Percentiles rank a stretch among this genome's conserved stretches.
phyloP scores from a whole-genome alignment of 1,284 basidiomycete species.

The Trichosporon sp. region DNA sequence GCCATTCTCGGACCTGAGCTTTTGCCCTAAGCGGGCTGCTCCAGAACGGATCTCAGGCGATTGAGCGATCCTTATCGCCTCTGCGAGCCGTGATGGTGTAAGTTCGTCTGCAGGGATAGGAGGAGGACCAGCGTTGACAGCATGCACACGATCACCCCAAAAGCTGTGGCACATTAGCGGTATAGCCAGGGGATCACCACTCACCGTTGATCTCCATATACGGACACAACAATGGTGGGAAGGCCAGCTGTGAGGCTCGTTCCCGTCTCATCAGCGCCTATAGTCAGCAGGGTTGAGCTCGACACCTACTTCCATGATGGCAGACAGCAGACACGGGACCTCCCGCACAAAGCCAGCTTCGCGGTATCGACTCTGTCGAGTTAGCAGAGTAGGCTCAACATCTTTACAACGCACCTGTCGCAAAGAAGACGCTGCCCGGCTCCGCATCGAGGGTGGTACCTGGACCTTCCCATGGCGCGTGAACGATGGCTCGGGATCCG shows the following conservation, averaged over 20 bases:
- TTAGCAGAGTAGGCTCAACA: neutral
- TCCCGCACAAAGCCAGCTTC: slow-evolving; percentile 64
- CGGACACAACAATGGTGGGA: slow-evolving; percentile 63
- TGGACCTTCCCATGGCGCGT: slow-evolving; percentile 61
- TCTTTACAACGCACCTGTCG: slow-evolving; percentile 36
- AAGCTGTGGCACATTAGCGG: slow-evolving; percentile 49
- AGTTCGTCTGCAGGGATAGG: slow-evolving; percentile 58
- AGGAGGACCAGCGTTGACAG: slow-evolving; percentile 59
- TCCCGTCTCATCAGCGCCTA: slow-evolving; percentile 60
- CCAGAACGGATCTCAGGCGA: slow-evolving; percentile 51
- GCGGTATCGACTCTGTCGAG: slow-evolving; percentile 56
- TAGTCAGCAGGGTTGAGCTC: neutral
- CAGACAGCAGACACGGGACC: slow-evolving; percentile 58
- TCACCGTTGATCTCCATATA: slow-evolving; percentile 62
- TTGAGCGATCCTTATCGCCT: slow-evolving; percentile 55
- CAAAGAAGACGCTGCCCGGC: slow-evolving; percentile 56
- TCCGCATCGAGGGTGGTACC: slow-evolving; percentile 49
- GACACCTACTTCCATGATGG: slow-evolving; percentile 57
- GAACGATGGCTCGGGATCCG: slow-evolving; percentile 57
- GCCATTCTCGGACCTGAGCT: slow-evolving; percentile 57
- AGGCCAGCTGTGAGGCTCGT: slow-evolving; percentile 60
- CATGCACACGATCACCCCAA: slow-evolving; percentile 58
- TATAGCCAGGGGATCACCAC: slow-evolving; percentile 31
- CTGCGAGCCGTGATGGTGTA: slow-evolving; percentile 53
- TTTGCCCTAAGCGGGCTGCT: slow-evolving; percentile 54